phyloP scores from a whole-genome alignment of 805 yeast genomes.

The Wickerhamiella spandovensis region DNA sequence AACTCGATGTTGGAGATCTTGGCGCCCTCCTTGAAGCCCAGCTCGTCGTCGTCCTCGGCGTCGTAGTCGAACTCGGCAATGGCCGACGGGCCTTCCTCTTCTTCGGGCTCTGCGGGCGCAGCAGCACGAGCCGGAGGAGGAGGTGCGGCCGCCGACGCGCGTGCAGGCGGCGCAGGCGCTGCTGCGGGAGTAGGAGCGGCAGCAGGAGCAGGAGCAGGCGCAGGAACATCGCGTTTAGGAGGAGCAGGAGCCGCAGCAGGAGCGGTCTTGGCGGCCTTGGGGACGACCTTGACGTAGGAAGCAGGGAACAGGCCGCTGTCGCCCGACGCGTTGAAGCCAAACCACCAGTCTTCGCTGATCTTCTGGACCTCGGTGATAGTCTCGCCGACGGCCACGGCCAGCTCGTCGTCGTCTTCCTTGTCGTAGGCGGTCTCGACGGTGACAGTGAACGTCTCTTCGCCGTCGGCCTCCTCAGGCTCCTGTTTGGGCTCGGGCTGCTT shows the following conservation, averaged over 20 bases:
- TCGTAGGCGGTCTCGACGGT: conserved; percentile 52
- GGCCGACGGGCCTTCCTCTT: conserved; percentile 33
- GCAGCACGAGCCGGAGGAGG: conserved; percentile 6
- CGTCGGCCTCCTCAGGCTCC: conserved; percentile 9
- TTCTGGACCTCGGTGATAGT: conserved; percentile 49
- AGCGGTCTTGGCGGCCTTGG: conserved; percentile 20
- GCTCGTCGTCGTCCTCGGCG: conserved; percentile 86
- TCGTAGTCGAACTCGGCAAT: conserved; percentile 68
- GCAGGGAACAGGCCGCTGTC: conserved; percentile 84
- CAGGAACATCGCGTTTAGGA: conserved; percentile 9
- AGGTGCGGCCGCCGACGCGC: background rate
- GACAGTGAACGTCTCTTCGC: conserved; percentile 34
- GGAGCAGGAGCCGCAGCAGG: conserved; percentile 12
- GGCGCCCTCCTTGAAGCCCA: conserved; percentile 75
- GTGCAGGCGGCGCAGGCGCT: conserved; percentile 11
- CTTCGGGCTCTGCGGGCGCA: conserved; percentile 14
- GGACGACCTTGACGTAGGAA: conserved; percentile 51
- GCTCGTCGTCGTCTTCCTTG: conserved; percentile 66
- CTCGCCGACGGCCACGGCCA: conserved; percentile 55
- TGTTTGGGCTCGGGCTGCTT: conserved; percentile 2
- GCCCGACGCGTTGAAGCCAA: conserved; percentile 63
- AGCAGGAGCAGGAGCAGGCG: conserved; percentile 6
- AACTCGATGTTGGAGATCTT: conserved; percentile 69
- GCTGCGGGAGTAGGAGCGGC: conserved; percentile 12
- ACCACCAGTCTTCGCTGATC: conserved; percentile 80